Conservation (phyloP, 352 stramenopile species). For the Globisporangium parvum region DNA sequence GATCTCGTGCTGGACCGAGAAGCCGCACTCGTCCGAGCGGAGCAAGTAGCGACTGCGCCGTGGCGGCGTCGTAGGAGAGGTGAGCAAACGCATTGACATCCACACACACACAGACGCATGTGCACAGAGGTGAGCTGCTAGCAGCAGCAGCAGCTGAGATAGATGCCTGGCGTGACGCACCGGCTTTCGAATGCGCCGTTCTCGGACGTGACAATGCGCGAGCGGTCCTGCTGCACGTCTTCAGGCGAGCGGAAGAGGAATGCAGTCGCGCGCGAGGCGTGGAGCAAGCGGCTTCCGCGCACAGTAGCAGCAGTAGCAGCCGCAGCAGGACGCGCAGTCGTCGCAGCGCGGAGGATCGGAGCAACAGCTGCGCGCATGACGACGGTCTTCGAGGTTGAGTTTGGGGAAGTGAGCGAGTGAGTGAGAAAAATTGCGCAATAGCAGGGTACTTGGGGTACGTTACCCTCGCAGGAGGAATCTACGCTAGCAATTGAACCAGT, state of each 20-base stretch:
- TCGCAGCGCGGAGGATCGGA: slow-evolving; percentile 2
- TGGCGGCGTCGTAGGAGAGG: neutral
- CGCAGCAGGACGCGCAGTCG: too few species aligned
- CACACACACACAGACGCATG: neutral
- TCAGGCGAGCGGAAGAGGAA: slow-evolving; percentile 54
- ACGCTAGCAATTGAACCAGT: too few species aligned
- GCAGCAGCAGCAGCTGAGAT: too few species aligned
- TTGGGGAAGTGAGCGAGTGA: too few species aligned
- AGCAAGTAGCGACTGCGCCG: slow-evolving; percentile 51
- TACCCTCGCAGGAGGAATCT: too few species aligned
- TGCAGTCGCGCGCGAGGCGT: slow-evolving; percentile 24
- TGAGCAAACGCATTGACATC: slow-evolving; percentile 4
- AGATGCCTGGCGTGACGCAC: slow-evolving; percentile 28
- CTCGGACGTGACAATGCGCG: slow-evolving; percentile 25
- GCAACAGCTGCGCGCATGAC: neutral
- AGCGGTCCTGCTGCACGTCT: slow-evolving; percentile 30
- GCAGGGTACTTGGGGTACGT: too few species aligned
- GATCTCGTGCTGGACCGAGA: slow-evolving; percentile 74
- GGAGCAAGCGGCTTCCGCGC: slow-evolving; percentile 22
- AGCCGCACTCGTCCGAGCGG: slow-evolving; percentile 62
- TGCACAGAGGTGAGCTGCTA: neutral
- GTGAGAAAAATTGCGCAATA: too few species aligned
- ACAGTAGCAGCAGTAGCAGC: neutral
- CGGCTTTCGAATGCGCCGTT: slow-evolving; percentile 48
- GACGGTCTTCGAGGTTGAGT: too few species aligned